Base-by-base conservation (phyloP, 257 asterid species). In the Nicotiana tabacum region DNA sequence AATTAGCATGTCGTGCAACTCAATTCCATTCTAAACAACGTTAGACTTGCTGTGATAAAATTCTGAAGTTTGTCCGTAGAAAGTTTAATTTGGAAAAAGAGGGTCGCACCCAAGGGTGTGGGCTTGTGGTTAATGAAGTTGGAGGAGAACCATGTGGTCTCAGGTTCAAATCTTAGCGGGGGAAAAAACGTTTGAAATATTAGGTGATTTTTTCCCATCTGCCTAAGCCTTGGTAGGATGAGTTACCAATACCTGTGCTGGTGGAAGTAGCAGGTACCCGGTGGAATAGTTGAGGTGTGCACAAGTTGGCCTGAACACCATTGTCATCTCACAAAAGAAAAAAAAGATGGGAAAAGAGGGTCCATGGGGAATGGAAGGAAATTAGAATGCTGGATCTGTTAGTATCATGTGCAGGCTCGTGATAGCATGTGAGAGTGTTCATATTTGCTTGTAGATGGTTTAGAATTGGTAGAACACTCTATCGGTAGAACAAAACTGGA, bases 331-430 rank as follows among this genome's bases (percentile, higher is more conserved):
- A 43, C 12, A 8, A 43, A 43, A 43, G 51, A 43, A 43, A 43
- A 43, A 43, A 43, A 8, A 43, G 51, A 43, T 58, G 2, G 48
- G 15, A 33, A 78, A 17, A 57, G 48, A 79, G n/a, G 27, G 46
- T 17, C 29, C 58, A 18, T 72, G 37, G 82, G 74, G 74, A 78
- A 39, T 30, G 10, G 76, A 80, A 80, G 77, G 57, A 69, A 37
- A 39, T 69, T 68, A 46, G 9, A 68, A 35, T 48, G 9, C 55
- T 35, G 30, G 55, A 35, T 67, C 12, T 10, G 57, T 70, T 33
- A 70, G 78, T 72, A 12, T 15, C 29, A 37, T 48, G 37, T 48
- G 62, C 24, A 74, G 79, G 62, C 27, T 48, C 8, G 4, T 48
- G 27, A 16, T 48, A 6, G 62, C 27, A 27, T 74, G 37, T 21